Conservation (phyloP, 1,284 basidiomycete species). For the Grifola frondosa region DNA sequence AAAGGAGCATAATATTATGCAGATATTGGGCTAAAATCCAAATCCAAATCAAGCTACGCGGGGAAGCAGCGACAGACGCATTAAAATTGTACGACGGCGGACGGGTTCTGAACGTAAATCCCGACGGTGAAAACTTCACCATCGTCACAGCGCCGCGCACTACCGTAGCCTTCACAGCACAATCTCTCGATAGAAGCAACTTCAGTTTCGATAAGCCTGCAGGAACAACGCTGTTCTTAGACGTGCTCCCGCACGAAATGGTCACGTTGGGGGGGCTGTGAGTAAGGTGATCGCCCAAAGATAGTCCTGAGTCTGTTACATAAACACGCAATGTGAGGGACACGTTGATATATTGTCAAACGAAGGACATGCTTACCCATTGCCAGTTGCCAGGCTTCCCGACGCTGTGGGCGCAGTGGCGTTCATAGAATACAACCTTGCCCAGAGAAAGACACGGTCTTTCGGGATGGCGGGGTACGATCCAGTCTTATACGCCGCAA, state of each 20-base stretch:
- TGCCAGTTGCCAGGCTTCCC: conserved; percentile 36
- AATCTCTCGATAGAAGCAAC: conserved; percentile 37
- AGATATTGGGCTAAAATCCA: too few species aligned
- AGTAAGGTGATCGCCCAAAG: conserved; percentile 48
- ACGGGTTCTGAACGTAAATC: conserved; percentile 34
- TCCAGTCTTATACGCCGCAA: conserved; percentile 66
- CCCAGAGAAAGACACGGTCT: conserved; percentile 63
- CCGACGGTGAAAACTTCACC: conserved; percentile 27
- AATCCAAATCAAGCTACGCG: too few species aligned
- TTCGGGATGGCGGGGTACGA: conserved; percentile 53
- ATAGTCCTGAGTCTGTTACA: conserved; percentile 32
- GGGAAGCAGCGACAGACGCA: conserved; percentile 36
- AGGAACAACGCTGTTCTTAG: conserved; percentile 33
- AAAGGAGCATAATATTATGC: too few species aligned
- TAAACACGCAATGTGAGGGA: conserved; percentile 21
- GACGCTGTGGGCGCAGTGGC: conserved; percentile 36
- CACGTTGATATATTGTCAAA: not conserved
- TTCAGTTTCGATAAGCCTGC: conserved; percentile 51
- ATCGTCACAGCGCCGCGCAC: conserved; percentile 34
- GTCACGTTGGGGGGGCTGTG: conserved; percentile 40
- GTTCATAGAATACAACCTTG: conserved; percentile 46
- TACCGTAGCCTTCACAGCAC: conserved; percentile 39
- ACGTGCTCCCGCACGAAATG: conserved; percentile 42
- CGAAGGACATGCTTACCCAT: conserved; percentile 26
- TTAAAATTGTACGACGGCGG: conserved; percentile 44